Base-by-base conservation (phyloP, 2,329 filamentous ascomycete species). In the Phyllosticta capitalensis region DNA sequence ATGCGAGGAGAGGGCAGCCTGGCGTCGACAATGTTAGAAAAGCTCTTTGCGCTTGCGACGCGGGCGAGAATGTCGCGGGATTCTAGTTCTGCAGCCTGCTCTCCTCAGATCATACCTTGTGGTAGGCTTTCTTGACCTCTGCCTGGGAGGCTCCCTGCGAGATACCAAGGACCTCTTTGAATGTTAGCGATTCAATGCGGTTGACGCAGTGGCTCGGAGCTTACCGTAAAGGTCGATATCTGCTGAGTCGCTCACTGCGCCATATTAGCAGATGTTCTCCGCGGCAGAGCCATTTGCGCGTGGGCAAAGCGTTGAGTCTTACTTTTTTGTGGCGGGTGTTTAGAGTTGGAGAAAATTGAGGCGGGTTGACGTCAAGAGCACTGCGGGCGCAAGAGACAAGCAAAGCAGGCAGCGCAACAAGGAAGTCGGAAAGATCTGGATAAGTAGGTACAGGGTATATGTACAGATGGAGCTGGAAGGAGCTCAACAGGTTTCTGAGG, bases 101-200 rank as follows among this genome's bases (percentile, higher is more conserved):
- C 21, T 2, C 57, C 33, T 49, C 28, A 19, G 51, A 7, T 71
- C 76, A 67, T 67, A 92, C 92, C 83, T 95, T 96, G 77, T 92
- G 88, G 77, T 96, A 96, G 63, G 92, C 92, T 76, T 96, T 96
- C 74, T 94, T 95, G 76, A 97, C 88, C 68, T 96, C 89, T 59
- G 87, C 83, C 68, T 87, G 86, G 63, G 80, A 85, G 56, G 92
- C 89, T 63, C 78, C 78, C 72, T 81, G 87, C 56, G 86, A 79
- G 67, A 97, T 82, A 61, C 84, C 88, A 63, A 97, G 84, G 67
- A 96, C 80, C 77, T 87, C 92, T 95, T 69, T 60, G 63, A 58
- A 49, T 58, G 62, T 76, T 62, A 76, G 71, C 61, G 50, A 59
- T 30, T 12, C 28, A 22, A 24, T 7, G 20, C 19, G 19, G 12